phyloP scores from a whole-genome alignment of 345 rosid genomes.

The Euphorbia tirucalli region DNA sequence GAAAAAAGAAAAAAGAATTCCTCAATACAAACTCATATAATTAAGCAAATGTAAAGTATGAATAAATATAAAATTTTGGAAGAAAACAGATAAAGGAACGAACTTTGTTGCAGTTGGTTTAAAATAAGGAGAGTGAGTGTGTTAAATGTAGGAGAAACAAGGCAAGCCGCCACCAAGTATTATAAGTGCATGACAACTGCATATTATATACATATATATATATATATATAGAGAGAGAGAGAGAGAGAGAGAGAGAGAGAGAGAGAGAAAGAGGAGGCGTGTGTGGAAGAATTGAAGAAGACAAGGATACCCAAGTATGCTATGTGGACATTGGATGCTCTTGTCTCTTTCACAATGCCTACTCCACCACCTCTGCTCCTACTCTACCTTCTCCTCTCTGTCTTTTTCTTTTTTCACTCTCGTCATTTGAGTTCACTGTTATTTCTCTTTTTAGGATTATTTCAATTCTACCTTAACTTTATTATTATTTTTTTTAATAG shows the following conservation, averaged over 20 bases:
- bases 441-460: too few relatives aligned
- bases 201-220: not conserved
- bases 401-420: not conserved
- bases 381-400: not conserved
- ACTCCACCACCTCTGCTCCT: not conserved
- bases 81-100: not conserved
- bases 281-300: conserved; percentile 18
- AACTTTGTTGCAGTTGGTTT: not conserved
- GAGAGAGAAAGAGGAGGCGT: conserved; percentile 14
- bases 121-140: conserved; percentile 3
- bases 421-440: too few relatives aligned
- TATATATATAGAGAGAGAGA: conserved; percentile 10
- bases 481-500: too few relatives aligned
- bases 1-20: not conserved
- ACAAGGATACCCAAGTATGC: conserved; percentile 17
- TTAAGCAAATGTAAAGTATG: too few relatives aligned
- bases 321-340: conserved; percentile 43
- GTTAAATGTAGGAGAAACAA: conserved; percentile 46
- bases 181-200: conserved; percentile 28
- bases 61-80: not conserved
- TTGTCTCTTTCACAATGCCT: conserved; percentile 28
- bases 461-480: too few relatives aligned
- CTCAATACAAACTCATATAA: not conserved
- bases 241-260: conserved; percentile 14
- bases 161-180: conserved; percentile 34